Conservation (phyloP, 768 basidiomycete genomes). For the Lactarius vividus region DNA sequence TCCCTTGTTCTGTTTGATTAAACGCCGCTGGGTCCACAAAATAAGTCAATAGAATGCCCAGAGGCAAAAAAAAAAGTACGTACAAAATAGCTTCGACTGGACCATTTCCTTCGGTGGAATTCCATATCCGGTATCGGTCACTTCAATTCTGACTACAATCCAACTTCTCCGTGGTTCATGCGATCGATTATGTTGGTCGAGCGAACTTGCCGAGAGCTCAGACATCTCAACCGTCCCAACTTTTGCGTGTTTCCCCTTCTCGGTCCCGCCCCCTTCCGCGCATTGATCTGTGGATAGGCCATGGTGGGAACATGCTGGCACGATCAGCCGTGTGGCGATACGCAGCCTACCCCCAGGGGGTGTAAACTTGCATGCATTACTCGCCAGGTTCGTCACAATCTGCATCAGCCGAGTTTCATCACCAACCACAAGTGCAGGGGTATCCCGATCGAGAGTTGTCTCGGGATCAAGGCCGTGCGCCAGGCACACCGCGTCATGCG, state of each 20-base stretch:
- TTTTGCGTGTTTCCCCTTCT: not conserved
- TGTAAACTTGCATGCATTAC: slow-evolving; percentile 82
- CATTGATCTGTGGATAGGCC: not conserved
- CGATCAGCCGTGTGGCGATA: slow-evolving; percentile 62
- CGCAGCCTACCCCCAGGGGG: slow-evolving; percentile 63
- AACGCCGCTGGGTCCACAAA: slow-evolving; percentile 51
- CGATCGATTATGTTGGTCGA: slow-evolving; percentile 51
- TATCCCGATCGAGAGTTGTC: slow-evolving; percentile 44
- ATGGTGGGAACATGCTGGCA: slow-evolving; percentile 30
- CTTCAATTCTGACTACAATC: slow-evolving; percentile 83
- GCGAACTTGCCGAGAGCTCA: slow-evolving; percentile 33
- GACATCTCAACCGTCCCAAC: not conserved
- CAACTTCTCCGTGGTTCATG: slow-evolving; percentile 48
- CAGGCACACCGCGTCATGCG: slow-evolving; percentile 56
- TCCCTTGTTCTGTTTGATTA: slow-evolving; percentile 75
- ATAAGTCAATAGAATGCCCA: not conserved
- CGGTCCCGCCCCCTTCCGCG: not conserved
- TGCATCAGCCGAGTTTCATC: slow-evolving; percentile 82
- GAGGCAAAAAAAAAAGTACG: slow-evolving; percentile 31
- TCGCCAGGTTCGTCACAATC: slow-evolving; percentile 81
- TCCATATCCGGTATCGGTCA: slow-evolving; percentile 72
- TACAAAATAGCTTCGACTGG: slow-evolving; percentile 69
- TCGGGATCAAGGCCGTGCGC: slow-evolving; percentile 52
- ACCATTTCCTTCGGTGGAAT: slow-evolving; percentile 64
- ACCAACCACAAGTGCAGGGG: slow-evolving; percentile 72